phyloP scores from a whole-genome alignment of 208 protist genomes.

The Giardia duodenalis region DNA sequence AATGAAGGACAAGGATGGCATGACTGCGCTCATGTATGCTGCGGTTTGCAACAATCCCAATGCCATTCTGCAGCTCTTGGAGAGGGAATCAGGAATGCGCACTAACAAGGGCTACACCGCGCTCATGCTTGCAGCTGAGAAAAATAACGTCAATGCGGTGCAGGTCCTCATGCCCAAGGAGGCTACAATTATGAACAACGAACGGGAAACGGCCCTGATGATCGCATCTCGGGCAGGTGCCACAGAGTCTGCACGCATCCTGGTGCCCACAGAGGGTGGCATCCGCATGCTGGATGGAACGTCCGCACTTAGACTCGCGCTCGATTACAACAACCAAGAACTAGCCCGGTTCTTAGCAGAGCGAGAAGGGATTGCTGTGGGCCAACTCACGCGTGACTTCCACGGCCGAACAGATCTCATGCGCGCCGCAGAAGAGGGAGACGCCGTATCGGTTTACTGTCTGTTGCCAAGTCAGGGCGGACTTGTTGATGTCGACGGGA shows the following conservation, averaged over 20 bases:
- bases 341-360: not conserved
- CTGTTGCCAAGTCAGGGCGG: not conserved
- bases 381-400: not conserved
- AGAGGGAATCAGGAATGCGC: not conserved
- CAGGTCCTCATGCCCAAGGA: not conserved
- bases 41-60: not conserved
- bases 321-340: not conserved
- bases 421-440: not conserved
- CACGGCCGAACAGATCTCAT: not conserved
- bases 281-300: not conserved
- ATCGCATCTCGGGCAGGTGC: not conserved
- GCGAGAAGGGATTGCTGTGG: not conserved
- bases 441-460: not conserved
- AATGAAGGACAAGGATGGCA: not conserved
- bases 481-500: not conserved
- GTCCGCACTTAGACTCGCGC: not conserved
- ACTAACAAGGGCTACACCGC: not conserved
- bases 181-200: not conserved
- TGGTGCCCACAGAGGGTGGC: not conserved
- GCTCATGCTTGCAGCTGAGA: not conserved
- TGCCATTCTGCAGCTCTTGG: not conserved
- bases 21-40: slow-evolving; percentile 22
- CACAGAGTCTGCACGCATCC: not conserved
- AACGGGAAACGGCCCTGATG: not conserved
- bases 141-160: not conserved